Evolutionary conservation across 495 filamentous ascomycete genomes (phyloP).

Genomic region (Delitschia confertaspora): DNA sequence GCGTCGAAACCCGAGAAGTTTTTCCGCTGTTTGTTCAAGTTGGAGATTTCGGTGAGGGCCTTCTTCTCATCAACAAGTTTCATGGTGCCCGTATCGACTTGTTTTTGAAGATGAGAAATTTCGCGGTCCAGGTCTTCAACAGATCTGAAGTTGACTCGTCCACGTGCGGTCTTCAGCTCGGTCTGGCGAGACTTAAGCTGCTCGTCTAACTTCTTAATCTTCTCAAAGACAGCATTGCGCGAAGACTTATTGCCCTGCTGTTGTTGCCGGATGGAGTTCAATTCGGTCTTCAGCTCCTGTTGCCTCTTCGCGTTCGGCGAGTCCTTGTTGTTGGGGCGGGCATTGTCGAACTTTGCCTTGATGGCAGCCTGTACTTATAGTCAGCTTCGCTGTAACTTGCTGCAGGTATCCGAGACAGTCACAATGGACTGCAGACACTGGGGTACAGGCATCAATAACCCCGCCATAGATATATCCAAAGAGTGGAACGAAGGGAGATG

Average conservation of each 20-base stretch:
- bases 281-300: slow-evolving; percentile 67
- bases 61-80: slow-evolving; percentile 96
- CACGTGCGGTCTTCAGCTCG: slow-evolving; percentile 74
- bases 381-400: no score
- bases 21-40: slow-evolving; percentile 80
- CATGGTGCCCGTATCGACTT: slow-evolving; percentile 78
- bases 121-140: slow-evolving; percentile 78
- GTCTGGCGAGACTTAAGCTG: slow-evolving; percentile 69
- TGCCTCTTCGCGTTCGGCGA: slow-evolving; percentile 66
- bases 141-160: slow-evolving; percentile 70
- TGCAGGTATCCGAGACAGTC: no score
- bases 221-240: slow-evolving; percentile 64
- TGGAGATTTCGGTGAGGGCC: slow-evolving; percentile 71
- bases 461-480: no score
- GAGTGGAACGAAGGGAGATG: no score
- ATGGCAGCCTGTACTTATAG: slow-evolving; percentile 79
- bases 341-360: slow-evolving; percentile 74
- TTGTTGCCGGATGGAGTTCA: slow-evolving; percentile 63
- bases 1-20: slow-evolving; percentile 75
- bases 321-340: slow-evolving; percentile 65
- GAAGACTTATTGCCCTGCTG: slow-evolving; percentile 76
- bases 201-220: slow-evolving; percentile 77
- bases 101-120: slow-evolving; percentile 68
- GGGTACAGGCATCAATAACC: no score
- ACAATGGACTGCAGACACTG: no score